Base-by-base conservation (phyloP, 2,329 filamentous ascomycete species). In the Botrytis fabae region DNA sequence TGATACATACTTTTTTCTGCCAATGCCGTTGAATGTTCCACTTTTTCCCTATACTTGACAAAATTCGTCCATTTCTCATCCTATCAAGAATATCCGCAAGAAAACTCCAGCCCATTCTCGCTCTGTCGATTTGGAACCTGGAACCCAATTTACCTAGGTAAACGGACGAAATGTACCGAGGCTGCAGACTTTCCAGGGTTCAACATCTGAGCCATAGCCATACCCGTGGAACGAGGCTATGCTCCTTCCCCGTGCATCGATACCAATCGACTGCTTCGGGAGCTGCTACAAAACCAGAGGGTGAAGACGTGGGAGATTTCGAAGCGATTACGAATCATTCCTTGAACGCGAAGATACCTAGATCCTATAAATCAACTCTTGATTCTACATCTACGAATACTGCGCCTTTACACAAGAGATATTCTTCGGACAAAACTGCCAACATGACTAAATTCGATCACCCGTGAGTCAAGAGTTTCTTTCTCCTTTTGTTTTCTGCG, bases 401-500 rank as follows among this genome's bases (percentile, higher is more conserved):
- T 20, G 3, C 61, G 32, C 14, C 20, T 35, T 48, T 48, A 25
- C 28, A 28, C 35, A 10, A 35, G 63, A 65, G 20, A 8, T 54
- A 20, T 68, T 54, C 46, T 2, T 4, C 7, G 32, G 4, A 8
- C 2, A 38, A 54, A 54, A 14, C 54, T 28, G 44, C 51, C 32
- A 66, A 54, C 20, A 68, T 68, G 64, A 22, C 16, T 28, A 68
- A 20, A 42, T 57, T 57, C 28, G 16, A 28, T 8, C 35, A 57
- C 32, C 35, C 65, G 76, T 77, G 70, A 76, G 76, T 76, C 69
- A 69, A 42, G 28, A 25, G 7, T 25, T 64, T 62, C 2, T 65
- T 57, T 46, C 22, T 42, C 5, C 42, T 40, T 59, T 71, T 6
- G 4, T 35, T 35, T n/a, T 25, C 40, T 16, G 8, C 22, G 32